Evolutionary conservation across 352 stramenopile genomes (phyloP).

Genomic region (Albugo candida): DNA sequence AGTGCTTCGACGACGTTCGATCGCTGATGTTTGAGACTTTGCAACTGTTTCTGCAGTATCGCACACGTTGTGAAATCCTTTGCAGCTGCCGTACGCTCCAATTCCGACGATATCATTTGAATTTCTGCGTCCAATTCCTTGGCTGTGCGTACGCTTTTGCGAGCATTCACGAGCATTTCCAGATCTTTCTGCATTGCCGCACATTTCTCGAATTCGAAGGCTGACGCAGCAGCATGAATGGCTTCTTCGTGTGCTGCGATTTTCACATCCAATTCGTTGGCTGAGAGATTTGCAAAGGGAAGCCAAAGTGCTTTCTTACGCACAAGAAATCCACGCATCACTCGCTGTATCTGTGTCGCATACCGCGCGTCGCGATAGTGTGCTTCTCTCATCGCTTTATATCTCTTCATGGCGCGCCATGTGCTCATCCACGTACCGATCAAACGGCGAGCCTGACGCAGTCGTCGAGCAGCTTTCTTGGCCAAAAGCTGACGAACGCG

Average conservation of each 20-base stretch:
- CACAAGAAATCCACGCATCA: conserved; percentile 44
- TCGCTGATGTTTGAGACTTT: conserved; percentile 51
- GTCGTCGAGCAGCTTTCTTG: conserved; percentile 20
- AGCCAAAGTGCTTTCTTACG: conserved; percentile 57
- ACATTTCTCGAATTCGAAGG: conserved; percentile 75
- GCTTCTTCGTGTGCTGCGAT: conserved; percentile 58
- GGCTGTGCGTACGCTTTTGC: conserved; percentile 66
- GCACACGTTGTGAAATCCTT: conserved; percentile 74
- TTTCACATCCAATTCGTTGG: conserved; percentile 58
- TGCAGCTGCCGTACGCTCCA: conserved; percentile 43
- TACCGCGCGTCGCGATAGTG: conserved; percentile 26
- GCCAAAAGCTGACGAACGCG: conserved; percentile 51
- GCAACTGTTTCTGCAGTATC: conserved; percentile 60
- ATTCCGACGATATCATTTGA: conserved; percentile 43
- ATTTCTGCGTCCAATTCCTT: conserved; percentile 77
- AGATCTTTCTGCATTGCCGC: conserved; percentile 68
- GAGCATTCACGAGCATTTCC: conserved; percentile 56
- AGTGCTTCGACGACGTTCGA: conserved; percentile 67
- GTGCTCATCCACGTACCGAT: conserved; percentile 36
- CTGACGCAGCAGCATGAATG: conserved; percentile 52
- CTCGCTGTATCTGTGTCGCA: conserved; percentile 53
- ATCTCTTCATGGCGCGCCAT: conserved; percentile 44
- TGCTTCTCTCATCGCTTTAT: conserved; percentile 23
- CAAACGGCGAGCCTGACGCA: conserved; percentile 38
- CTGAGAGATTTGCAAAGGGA: conserved; percentile 51